Base-by-base conservation (phyloP, 805 yeast genomes). In the Yamadazyma akitaensis region DNA sequence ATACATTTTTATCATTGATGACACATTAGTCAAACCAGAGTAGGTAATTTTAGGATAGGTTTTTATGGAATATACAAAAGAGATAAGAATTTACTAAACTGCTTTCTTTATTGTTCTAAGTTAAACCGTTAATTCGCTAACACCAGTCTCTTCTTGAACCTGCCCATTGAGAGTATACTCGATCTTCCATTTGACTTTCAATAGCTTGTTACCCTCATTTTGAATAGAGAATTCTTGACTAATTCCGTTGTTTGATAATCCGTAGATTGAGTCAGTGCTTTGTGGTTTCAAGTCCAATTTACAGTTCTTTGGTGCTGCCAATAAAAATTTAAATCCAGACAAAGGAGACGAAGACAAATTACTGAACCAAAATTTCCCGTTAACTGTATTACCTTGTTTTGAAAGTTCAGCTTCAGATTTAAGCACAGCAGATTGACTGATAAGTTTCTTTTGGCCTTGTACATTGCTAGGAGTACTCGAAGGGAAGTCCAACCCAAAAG, bases 171-270 rank as follows among this genome's bases (percentile, higher is more conserved):
- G 60, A 10, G 58, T 55, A 60, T 79, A 88, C 47, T 77, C 77
- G 19, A 78, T 75, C 62, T 84, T 86, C 92, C 91, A 88, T 63
- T 88, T 85, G 48, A 88, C 72, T 63, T 85, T 87, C 54, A 85
- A 67, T 21, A 60, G 62, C 55, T 68, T 73, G 33, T 58, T 53
- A 21, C 49, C 43, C 7, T 65, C 56, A 53, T 65, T 71, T 42
- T 69, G 74, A 31, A 65, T 62, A 0, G 64, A 58, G 42, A 80
- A 72, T 30, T 65, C 70, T 63, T 87, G 94, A 4, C 70, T 63
- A 14, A 85, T 69, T 6, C 81, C 81, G 44, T 77, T 72, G 31
- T 60, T 63, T 40, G 68, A 70, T 44, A 70, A 72, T 2, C 79
- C 75, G 47, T 72, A 70, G n/a, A 87, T 57, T 26, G 62, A 57